These are phyloP conservation scores for Pseudotulostoma volvatum DNA, from an alignment of 495 filamentous ascomycete species.

Conservation along the genomic window DNA sequence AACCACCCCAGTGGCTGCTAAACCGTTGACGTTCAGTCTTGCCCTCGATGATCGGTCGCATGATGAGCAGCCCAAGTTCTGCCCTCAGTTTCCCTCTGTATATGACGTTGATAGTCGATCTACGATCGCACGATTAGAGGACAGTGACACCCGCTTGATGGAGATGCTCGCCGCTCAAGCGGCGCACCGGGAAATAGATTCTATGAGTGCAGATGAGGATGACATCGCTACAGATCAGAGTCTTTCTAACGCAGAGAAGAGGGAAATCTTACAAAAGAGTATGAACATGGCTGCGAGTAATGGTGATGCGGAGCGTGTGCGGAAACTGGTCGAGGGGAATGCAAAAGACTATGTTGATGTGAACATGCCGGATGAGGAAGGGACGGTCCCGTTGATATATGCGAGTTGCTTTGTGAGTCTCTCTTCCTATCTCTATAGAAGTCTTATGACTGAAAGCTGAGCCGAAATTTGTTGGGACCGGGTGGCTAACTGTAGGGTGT, in stretches of 20 bases:
- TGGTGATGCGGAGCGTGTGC: constrained; percentile 71
- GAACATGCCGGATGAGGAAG: constrained; percentile 84
- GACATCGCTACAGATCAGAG: constrained; percentile 56
- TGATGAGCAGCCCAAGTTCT: constrained; percentile 25
- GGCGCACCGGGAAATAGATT: constrained; percentile 55
- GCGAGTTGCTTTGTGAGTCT: constrained; percentile 79
- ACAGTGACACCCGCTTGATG: constrained; percentile 76
- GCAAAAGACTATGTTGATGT: constrained; percentile 69
- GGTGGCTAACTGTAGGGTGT: constrained; percentile 8
- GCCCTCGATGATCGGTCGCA: constrained; percentile 53
- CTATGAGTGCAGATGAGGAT: constrained; percentile 60
- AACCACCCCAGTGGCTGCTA: constrained; percentile 66
- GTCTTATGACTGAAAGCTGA: background rate
- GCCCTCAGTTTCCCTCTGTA: constrained; percentile 21
- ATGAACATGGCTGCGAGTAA: constrained; percentile 96
- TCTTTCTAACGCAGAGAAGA: constrained; percentile 62
- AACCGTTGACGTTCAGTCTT: constrained; percentile 71
- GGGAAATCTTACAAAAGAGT: constrained; percentile 61
- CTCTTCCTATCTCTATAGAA: constrained; percentile 1
- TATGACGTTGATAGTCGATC: constrained; percentile 46
- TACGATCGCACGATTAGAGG: constrained; percentile 44
- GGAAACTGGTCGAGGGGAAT: constrained; percentile 56
- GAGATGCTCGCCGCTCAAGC: constrained; percentile 94
- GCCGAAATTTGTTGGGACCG: too few species aligned
- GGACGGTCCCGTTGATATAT: constrained; percentile 88